These are phyloP conservation scores for Nematodospora valgi DNA, from an alignment of 805 yeast genomes.

Conservation along the genomic window DNA sequence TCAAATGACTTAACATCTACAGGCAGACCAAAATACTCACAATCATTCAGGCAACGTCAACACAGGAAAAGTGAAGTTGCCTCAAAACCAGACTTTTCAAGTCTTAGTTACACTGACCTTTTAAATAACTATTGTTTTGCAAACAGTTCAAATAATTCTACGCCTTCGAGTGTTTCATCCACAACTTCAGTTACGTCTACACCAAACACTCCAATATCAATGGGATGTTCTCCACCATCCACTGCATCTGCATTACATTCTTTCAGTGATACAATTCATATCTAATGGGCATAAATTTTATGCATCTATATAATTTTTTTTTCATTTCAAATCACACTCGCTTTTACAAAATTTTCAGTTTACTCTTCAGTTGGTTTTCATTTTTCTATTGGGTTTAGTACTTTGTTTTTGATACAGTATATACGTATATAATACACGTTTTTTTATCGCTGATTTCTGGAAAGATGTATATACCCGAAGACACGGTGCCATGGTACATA, in stretches of 20 bases:
- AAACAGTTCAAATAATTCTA: slow-evolving; percentile 15
- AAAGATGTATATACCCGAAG: too few species aligned
- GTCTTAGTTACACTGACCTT: slow-evolving; percentile 26
- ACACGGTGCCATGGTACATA: too few species aligned
- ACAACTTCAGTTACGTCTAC: background rate
- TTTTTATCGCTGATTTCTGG: too few species aligned
- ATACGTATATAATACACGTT: too few species aligned
- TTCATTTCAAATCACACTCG: too few species aligned
- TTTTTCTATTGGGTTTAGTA: too few species aligned
- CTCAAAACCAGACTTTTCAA: slow-evolving; percentile 4
- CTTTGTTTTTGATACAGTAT: too few species aligned
- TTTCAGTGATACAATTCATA: slow-evolving; percentile 30
- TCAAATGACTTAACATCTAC: slow-evolving; percentile 1
- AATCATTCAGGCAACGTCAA: slow-evolving; percentile 6
- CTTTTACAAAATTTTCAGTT: too few species aligned
- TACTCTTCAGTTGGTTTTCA: too few species aligned
- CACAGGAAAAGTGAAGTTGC: slow-evolving; percentile 5
- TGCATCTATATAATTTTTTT: too few species aligned
- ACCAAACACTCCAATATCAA: slow-evolving; percentile 4
- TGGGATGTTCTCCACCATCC: slow-evolving; percentile 15
- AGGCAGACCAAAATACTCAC: slow-evolving; percentile 8
- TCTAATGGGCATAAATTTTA: too few species aligned
- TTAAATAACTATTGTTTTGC: slow-evolving; percentile 35
- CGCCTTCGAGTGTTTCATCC: background rate
- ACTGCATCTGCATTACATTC: slow-evolving; percentile 34